These are phyloP conservation scores for Flaveria ramosissima DNA, from an alignment of 129 eudicot species.

Conservation along the genomic window DNA sequence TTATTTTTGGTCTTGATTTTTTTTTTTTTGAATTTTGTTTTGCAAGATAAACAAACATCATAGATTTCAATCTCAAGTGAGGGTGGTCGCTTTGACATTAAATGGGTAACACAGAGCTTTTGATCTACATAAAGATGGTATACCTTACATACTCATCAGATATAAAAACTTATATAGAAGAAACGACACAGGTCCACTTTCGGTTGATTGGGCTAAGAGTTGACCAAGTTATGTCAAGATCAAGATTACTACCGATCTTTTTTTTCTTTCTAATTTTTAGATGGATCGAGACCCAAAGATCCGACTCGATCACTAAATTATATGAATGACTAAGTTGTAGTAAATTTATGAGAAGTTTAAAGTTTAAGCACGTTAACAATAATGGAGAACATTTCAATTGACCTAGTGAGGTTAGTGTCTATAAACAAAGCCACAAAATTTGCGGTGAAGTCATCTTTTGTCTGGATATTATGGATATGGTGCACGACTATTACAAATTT, in stretches of 20 bases:
- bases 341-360: too few species aligned
- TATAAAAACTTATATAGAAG: not conserved
- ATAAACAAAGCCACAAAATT: too few species aligned
- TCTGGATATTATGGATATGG: too few species aligned
- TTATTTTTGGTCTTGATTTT: not conserved
- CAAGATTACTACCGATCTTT: not conserved
- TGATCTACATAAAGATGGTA: not conserved
- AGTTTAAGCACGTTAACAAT: too few species aligned
- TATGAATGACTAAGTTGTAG: not conserved
- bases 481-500: too few species aligned
- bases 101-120: not conserved
- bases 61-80: conserved; percentile 5
- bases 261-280: not conserved
- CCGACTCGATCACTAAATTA: not conserved
- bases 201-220: not conserved
- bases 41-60: not conserved
- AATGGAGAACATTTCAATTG: too few species aligned
- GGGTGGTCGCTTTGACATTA: conserved; percentile 9
- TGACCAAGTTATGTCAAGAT: not conserved
- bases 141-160: not conserved
- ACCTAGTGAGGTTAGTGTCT: too few species aligned
- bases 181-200: not conserved
- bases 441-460: too few species aligned
- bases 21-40: not conserved
- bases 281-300: not conserved